A percentile compares a stretch with the other conserved stretches of the same genome.
These are phyloP conservation scores for Aspergillus hancockii DNA, from an alignment of 495 filamentous ascomycete genomes.

Conservation along the genomic window DNA sequence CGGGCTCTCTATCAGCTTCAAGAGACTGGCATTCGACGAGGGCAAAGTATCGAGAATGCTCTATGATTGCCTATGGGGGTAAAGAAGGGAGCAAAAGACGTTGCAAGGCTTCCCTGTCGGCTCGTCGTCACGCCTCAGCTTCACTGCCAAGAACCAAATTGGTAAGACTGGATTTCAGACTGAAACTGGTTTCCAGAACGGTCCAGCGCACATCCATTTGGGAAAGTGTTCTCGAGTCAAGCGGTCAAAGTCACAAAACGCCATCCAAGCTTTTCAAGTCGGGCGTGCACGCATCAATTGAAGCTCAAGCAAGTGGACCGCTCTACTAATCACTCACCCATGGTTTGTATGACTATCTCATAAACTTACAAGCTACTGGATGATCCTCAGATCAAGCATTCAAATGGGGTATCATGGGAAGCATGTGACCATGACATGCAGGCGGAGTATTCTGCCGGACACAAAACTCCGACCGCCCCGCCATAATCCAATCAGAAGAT, in stretches of 20 bases:
- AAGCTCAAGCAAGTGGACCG: neutral
- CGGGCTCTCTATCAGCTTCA: no score
- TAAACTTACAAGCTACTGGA: neutral
- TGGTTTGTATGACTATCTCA: neutral
- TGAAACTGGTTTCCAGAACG: no score
- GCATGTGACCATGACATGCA: neutral
- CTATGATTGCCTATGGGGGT: neutral
- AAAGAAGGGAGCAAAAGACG: neutral
- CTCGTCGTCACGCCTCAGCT: neutral
- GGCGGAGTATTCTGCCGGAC: constrained; percentile 2
- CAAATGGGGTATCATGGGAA: neutral
- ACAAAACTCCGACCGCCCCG: neutral
- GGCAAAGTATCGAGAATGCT: no score
- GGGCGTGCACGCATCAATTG: neutral
- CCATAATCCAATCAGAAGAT: neutral
- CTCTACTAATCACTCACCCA: neutral
- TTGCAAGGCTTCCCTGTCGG: neutral
- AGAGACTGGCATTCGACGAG: no score
- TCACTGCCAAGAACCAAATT: neutral
- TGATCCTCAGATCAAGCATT: neutral
- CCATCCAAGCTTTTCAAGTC: neutral
- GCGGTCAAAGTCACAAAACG: neutral
- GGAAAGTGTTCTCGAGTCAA: no score
- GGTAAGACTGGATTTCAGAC: no score
- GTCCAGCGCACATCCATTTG: no score